These are phyloP conservation scores for Psidium guajava DNA, from an alignment of 345 rosid genomes.

Conservation along the genomic window DNA sequence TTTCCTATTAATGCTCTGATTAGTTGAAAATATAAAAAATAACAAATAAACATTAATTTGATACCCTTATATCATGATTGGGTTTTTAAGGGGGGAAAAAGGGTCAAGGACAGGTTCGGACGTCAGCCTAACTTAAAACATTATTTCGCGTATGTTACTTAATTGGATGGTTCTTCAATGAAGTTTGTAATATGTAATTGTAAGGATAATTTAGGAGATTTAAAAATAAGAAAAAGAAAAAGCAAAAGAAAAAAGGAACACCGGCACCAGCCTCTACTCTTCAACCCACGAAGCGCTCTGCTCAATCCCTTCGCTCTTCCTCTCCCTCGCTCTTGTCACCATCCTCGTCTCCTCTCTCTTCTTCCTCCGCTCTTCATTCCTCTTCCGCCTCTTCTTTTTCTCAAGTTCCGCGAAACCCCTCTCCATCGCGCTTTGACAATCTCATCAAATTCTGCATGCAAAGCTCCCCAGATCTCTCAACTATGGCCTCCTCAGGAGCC, in stretches of 20 bases:
- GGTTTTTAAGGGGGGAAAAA: too few relatives aligned
- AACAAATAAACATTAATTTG: too few relatives aligned
- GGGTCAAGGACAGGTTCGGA: too few relatives aligned
- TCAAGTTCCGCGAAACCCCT: not conserved
- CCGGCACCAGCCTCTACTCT: not conserved
- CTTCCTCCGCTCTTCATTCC: slow-evolving; percentile 7
- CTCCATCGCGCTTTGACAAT: not conserved
- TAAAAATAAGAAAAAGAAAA: too few relatives aligned
- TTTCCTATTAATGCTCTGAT: too few relatives aligned
- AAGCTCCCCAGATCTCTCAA: slow-evolving; percentile 77
- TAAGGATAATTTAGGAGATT: too few relatives aligned
- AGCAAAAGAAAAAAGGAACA: not conserved
- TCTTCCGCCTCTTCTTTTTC: slow-evolving; percentile 7
- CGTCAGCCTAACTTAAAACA: too few relatives aligned
- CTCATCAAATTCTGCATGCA: slow-evolving; percentile 64
- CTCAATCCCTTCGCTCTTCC: slow-evolving; percentile 22
- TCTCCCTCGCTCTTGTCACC: slow-evolving; percentile 23
- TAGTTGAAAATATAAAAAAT: too few relatives aligned
- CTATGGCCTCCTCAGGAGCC: slow-evolving; percentile 59
- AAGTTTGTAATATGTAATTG: too few relatives aligned
- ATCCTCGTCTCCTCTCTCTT: slow-evolving; percentile 23
- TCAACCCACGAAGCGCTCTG: slow-evolving; percentile 1
- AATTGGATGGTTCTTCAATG: too few relatives aligned
- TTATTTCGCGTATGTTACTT: too few relatives aligned
- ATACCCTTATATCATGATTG: too few relatives aligned